Evolutionary conservation across 2,329 filamentous ascomycete species (phyloP).

Genomic region (Calonectria hongkongensis): DNA sequence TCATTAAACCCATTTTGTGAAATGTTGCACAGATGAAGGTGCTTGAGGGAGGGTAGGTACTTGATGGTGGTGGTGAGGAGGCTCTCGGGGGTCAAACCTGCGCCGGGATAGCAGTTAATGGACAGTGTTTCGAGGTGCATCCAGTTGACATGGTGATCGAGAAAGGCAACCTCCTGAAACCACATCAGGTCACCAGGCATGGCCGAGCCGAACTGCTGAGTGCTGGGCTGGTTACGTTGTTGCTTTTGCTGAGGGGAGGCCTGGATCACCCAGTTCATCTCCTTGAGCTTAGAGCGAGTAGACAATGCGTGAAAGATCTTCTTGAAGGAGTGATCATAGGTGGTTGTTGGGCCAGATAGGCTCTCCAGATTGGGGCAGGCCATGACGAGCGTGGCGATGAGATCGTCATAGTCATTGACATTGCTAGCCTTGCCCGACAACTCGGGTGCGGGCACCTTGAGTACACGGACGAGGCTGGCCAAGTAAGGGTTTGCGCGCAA

Average conservation of each 20-base stretch:
- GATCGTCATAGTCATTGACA: conserved; percentile 72
- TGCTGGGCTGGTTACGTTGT: conserved; percentile 56
- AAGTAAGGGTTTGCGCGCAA: conserved; percentile 72
- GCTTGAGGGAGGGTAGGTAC: conserved; percentile 72
- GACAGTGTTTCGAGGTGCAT: conserved; percentile 72
- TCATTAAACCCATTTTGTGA: conserved; percentile 75
- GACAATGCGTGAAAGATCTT: conserved; percentile 76
- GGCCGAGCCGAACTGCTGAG: conserved; percentile 56
- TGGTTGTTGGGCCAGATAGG: conserved; percentile 71
- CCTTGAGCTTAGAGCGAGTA: conserved; percentile 72
- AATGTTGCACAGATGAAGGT: conserved; percentile 76
- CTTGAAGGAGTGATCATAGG: conserved; percentile 74
- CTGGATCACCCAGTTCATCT: conserved; percentile 77
- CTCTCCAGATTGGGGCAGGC: conserved; percentile 79
- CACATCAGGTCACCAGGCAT: conserved; percentile 57
- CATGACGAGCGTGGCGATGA: conserved; percentile 78
- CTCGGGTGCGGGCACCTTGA: conserved; percentile 72
- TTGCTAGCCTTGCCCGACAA: conserved; percentile 59
- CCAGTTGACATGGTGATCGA: conserved; percentile 74
- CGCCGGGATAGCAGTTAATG: conserved; percentile 75
- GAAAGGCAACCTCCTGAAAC: conserved; percentile 65
- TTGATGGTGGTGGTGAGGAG: conserved; percentile 71
- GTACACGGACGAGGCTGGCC: conserved; percentile 72
- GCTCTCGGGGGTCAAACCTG: conserved; percentile 70
- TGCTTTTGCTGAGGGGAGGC: conserved; percentile 52